Evolutionary conservation across 2,329 filamentous ascomycete species (phyloP).

Genomic region (Diaporthe sp.): DNA sequence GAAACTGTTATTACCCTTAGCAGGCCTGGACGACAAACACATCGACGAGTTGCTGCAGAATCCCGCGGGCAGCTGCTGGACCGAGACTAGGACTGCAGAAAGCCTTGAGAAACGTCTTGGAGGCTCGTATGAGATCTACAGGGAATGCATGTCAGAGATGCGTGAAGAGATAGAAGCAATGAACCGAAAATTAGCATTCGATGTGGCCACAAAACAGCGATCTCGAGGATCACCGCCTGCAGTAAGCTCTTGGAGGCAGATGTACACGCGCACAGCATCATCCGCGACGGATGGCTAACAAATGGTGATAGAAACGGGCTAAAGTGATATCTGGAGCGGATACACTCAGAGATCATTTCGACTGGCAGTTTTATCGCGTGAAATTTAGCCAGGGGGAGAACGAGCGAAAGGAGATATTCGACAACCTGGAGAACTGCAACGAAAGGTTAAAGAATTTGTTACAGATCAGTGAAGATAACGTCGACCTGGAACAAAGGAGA

Average conservation of each 20-base stretch:
- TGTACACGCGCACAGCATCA: too few relatives aligned
- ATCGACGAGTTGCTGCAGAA: not conserved
- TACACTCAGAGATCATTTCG: not conserved
- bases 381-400: not conserved
- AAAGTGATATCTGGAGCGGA: too few relatives aligned
- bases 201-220: not conserved
- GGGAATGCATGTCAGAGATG: not conserved
- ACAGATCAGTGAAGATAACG: not conserved
- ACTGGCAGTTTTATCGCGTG: not conserved
- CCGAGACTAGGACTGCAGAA: not conserved
- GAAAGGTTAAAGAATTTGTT: not conserved
- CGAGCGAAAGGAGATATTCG: not conserved
- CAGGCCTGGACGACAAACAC: not conserved
- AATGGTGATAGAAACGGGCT: not conserved
- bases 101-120: not conserved
- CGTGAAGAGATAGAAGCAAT: not conserved
- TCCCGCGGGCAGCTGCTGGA: not conserved
- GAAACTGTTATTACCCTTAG: not conserved
- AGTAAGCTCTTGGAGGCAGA: too few relatives aligned
- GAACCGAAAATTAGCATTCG: not conserved
- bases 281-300: not conserved
- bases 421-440: not conserved
- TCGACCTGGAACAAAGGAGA: not conserved
- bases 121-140: not conserved
- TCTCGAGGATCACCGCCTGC: too few relatives aligned